Conservation (phyloP, 2,329 filamentous ascomycete species). For the Chaetomium globosum region DNA sequence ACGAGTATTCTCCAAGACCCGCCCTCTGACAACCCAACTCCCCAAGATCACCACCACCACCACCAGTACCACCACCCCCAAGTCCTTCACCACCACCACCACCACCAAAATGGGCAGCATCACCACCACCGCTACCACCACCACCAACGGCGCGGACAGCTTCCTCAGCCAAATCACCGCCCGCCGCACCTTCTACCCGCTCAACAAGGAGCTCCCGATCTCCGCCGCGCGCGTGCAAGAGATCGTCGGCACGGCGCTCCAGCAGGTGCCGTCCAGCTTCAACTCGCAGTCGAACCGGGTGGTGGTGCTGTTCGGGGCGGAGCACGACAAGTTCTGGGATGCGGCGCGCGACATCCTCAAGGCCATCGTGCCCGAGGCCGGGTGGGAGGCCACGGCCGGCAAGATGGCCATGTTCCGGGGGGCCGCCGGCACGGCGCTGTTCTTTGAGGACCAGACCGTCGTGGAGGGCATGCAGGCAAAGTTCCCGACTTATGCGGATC, state of each 20-base stretch:
- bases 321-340: conserved; percentile 90
- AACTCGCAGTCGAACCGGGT: conserved; percentile 83
- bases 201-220: conserved; percentile 66
- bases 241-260: conserved; percentile 65
- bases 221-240: conserved; percentile 62
- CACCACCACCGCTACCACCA: conserved; percentile 49
- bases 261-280: conserved; percentile 77
- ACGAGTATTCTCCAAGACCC: conserved; percentile 13
- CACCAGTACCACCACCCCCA: conserved; percentile 26
- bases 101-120: conserved; percentile 48
- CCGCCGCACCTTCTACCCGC: conserved; percentile 70
- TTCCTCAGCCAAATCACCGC: conserved; percentile 67
- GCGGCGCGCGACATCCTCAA: conserved; percentile 66
- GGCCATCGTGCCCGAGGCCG: conserved; percentile 66
- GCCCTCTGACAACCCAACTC: conserved; percentile 11
- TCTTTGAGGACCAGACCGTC: conserved; percentile 76
- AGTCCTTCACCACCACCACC: conserved; percentile 42
- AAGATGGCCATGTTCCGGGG: conserved; percentile 62
- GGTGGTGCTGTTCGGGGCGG: conserved; percentile 75
- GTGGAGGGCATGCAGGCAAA: conserved; percentile 68
- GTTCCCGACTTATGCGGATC: conserved; percentile 72
- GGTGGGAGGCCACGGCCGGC: conserved; percentile 57
- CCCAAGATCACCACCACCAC: conserved; percentile 27
- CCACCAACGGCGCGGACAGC: conserved; percentile 47
- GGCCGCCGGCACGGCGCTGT: conserved; percentile 80